Base-by-base conservation (phyloP, 2,329 filamentous ascomycete genomes). In the Diaporthe australafricana region DNA sequence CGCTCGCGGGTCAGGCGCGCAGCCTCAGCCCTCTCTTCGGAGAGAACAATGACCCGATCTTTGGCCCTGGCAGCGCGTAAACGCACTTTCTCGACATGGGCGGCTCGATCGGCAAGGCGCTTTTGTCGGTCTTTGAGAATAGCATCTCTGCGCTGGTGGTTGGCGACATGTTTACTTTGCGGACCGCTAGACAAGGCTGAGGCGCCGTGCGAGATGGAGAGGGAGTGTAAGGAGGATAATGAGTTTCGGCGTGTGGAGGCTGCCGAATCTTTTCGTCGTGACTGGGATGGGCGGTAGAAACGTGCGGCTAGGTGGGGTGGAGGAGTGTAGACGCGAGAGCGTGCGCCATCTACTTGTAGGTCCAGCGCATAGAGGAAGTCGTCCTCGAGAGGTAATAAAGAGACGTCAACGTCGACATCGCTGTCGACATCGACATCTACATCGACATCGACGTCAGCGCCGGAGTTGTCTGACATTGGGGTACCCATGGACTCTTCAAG, bases 101-200 rank as follows among this genome's bases (percentile, higher is more conserved):
- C 92, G 35, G 94, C 94, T 70, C 93, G 87, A 80, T 95, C 93
- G 69, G 94, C 93, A 22, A 96, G 87, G 25, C 93, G 89, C 17
- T 93, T 93, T 79, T 94, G 94, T 73, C 94, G 91, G 75, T 92
- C 92, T 80, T 95, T 93, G 74, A 96, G 88, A 72, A 96, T 95
- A 20, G 92, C 94, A 62, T 93, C 91, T 68, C 94, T 91, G 53
- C 94, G 93, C 70, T 95, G 86, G 79, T 95, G 93, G 79, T 95
- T 93, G 70, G 93, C 93, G 70, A 95, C 86, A 81, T 94, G 88
- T 79, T 93, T 93, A 85, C 91, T 94, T 82, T 94, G 92, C 25
- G 89, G 88, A n/a, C 82, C 78, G n/a, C 79, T 84, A 73, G 83
- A 85, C 80, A 85, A 85, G 48, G 83, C 83, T 73, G 84, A 82